Evolutionary conservation across 805 yeast species (phyloP).

Genomic region (Starmerella sirachaensis): DNA sequence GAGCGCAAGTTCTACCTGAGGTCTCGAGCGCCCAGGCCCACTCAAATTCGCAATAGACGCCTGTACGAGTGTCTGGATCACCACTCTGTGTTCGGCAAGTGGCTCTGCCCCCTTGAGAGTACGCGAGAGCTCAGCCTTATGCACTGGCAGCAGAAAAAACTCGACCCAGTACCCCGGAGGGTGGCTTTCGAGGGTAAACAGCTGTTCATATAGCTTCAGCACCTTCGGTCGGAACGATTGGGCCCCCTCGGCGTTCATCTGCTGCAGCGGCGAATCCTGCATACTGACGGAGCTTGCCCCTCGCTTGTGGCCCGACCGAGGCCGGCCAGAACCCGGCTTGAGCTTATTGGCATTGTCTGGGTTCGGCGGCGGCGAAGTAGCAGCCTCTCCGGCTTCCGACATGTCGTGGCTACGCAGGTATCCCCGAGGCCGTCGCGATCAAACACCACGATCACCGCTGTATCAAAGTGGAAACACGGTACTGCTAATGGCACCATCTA

Average conservation of each 20-base stretch:
- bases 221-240: conserved; percentile 27
- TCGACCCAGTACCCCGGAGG: conserved; percentile 29
- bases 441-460: no score
- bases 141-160: conserved; percentile 26
- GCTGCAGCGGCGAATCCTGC: conserved; percentile 21
- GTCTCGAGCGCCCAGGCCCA: not conserved
- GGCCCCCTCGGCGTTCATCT: conserved; percentile 23
- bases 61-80: conserved; percentile 20
- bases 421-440: no score
- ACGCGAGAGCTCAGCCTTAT: conserved; percentile 16
- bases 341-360: not conserved
- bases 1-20: conserved; percentile 7
- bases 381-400: no score
- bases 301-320: conserved; percentile 4
- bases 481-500: no score
- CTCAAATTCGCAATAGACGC: conserved; percentile 22
- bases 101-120: conserved; percentile 16
- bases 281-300: conserved; percentile 5
- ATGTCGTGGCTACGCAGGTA: no score
- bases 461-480: no score
- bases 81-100: conserved; percentile 21
- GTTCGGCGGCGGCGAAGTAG: no score
- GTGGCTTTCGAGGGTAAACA: conserved; percentile 21
- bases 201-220: conserved; percentile 26
- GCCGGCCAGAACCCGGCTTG: not conserved